Conservation (phyloP, 805 yeast genomes). For the Saccharomycopsis oosterbeekiorum region DNA sequence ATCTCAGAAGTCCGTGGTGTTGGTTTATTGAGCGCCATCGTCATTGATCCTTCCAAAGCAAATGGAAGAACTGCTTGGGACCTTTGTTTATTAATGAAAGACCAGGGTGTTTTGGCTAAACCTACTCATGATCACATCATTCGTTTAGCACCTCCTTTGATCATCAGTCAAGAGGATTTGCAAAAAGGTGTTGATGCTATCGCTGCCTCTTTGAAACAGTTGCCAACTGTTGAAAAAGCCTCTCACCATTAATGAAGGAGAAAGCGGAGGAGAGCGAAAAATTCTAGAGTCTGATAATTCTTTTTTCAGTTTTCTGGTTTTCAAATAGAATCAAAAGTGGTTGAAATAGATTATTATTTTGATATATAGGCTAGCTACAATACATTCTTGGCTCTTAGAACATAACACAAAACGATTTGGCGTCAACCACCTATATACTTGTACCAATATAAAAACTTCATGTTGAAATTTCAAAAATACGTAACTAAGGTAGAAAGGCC, state of each 20-base stretch:
- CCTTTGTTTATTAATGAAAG: slow-evolving; percentile 79
- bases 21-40: slow-evolving; percentile 85
- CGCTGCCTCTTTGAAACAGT: slow-evolving; percentile 40
- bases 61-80: slow-evolving; percentile 96
- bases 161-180: slow-evolving; percentile 80
- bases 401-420: too few species aligned
- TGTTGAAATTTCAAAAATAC: not conserved
- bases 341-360: not conserved
- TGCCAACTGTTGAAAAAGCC: slow-evolving; percentile 44
- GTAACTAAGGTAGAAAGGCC: not conserved
- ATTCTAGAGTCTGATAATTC: too few species aligned
- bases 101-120: slow-evolving; percentile 83
- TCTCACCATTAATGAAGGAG: slow-evolving; percentile 28
- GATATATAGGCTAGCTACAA: too few species aligned
- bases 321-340: too few species aligned
- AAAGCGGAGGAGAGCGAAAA: too few species aligned
- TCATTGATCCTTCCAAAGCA: slow-evolving; percentile 74
- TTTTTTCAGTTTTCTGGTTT: too few species aligned
- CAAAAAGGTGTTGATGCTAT: slow-evolving; percentile 72
- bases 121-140: slow-evolving; percentile 95
- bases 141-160: slow-evolving; percentile 93
- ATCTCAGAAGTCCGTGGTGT: slow-evolving; percentile 64
- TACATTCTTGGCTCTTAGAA: too few species aligned
- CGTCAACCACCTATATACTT: too few species aligned
- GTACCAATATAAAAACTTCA: not conserved